phyloP scores from a whole-genome alignment of 1,284 basidiomycete species.

The Moesziomyces parantarcticus region DNA sequence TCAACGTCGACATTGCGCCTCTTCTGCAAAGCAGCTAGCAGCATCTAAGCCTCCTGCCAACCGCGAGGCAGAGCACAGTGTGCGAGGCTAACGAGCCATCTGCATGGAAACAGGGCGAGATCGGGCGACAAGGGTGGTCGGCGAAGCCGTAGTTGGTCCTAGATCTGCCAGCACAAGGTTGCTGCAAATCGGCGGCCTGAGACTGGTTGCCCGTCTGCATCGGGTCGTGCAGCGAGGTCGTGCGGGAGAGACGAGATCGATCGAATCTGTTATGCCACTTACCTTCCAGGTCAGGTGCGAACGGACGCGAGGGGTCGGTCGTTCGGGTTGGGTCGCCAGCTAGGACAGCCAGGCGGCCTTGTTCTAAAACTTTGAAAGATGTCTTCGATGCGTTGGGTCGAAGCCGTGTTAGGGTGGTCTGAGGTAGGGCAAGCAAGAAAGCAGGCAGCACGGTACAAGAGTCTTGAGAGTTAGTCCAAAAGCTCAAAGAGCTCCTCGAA shows the following conservation, averaged over 20 bases:
- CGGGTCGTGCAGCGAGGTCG: too few relatives aligned
- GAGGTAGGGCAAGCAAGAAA: not conserved
- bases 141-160: too few relatives aligned
- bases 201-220: not conserved
- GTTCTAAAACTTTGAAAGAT: constrained; percentile 20
- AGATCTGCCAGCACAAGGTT: too few relatives aligned
- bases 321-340: constrained; percentile 54
- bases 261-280: constrained; percentile 1
- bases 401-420: constrained; percentile 49
- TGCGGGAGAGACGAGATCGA: not conserved
- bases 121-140: too few relatives aligned
- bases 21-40: too few relatives aligned
- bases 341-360: constrained; percentile 51
- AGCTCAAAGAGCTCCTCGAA: too few relatives aligned
- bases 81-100: too few relatives aligned
- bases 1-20: not conserved
- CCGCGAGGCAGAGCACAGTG: not conserved
- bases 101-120: too few relatives aligned
- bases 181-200: too few relatives aligned
- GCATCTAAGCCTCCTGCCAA: too few relatives aligned
- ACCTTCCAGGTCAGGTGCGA: constrained; percentile 13
- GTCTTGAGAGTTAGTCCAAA: too few relatives aligned
- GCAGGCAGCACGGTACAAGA: too few relatives aligned
- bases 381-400: constrained; percentile 44
- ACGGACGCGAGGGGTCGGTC: constrained; percentile 17